These are phyloP conservation scores for Macrocybe gigantea DNA, from an alignment of 768 basidiomycete genomes.

Conservation along the genomic window DNA sequence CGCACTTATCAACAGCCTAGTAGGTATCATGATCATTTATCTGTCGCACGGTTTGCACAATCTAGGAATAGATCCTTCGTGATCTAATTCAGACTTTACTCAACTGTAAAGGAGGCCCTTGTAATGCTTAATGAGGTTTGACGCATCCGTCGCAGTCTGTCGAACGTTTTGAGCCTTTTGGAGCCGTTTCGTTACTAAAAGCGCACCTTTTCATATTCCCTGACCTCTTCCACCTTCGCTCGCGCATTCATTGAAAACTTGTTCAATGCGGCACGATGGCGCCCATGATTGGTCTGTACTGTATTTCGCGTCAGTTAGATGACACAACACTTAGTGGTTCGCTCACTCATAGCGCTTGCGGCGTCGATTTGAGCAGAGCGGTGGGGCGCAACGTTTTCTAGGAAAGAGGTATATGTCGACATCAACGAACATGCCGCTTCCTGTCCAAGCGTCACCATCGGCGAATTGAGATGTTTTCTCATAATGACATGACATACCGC, in stretches of 20 bases:
- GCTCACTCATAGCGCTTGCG: conserved; percentile 33
- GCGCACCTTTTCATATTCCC: conserved; percentile 29
- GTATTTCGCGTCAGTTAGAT: conserved; percentile 3
- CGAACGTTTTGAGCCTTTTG: neutral
- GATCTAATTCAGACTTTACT: conserved; percentile 4
- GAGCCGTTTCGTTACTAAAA: too few relatives aligned
- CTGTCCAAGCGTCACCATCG: conserved; percentile 10
- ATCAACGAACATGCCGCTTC: conserved; percentile 15
- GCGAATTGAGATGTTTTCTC: neutral
- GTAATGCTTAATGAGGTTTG: conserved; percentile 27
- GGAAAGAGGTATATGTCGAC: conserved; percentile 18
- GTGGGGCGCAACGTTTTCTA: conserved; percentile 27
- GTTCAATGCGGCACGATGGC: conserved; percentile 22
- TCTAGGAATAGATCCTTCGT: too few relatives aligned
- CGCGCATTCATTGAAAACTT: conserved; percentile 27
- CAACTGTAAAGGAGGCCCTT: conserved; percentile 22
- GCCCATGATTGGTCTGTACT: conserved; percentile 21
- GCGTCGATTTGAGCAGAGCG: conserved; percentile 26
- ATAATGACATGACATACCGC: conserved; percentile 14
- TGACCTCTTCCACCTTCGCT: conserved; percentile 25
- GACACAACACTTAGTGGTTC: neutral
- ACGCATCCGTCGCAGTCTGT: conserved; percentile 29
- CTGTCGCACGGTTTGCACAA: too few relatives aligned
- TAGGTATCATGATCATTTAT: too few relatives aligned
- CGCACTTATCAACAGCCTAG: neutral